Conservation (phyloP, 768 basidiomycete genomes). For the Boletus rex-veris region DNA sequence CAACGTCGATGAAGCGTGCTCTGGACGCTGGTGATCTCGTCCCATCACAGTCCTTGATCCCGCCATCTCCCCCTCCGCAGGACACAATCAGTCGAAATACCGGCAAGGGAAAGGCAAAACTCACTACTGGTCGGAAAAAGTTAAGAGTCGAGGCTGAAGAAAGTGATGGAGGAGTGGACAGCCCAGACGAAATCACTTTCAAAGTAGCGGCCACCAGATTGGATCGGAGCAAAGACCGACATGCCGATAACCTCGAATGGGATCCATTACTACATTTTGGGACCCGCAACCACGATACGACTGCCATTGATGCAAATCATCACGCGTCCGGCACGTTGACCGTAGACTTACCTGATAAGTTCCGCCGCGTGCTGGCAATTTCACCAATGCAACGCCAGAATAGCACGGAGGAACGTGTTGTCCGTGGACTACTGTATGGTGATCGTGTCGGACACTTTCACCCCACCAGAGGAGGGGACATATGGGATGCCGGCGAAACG, state of each 20-base stretch:
- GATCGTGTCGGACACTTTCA: constrained; percentile 54
- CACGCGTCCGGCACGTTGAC: constrained; percentile 41
- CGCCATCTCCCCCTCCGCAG: constrained; percentile 65
- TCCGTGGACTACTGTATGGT: constrained; percentile 60
- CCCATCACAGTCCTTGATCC: constrained; percentile 39
- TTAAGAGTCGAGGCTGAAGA: constrained; percentile 38
- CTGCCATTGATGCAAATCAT: constrained; percentile 26
- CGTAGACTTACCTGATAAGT: constrained; percentile 61
- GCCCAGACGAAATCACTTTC: constrained; percentile 14
- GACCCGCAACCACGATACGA: constrained; percentile 24
- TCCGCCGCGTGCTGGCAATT: constrained; percentile 63
- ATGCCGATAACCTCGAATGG: constrained; percentile 22
- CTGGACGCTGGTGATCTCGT: constrained; percentile 32
- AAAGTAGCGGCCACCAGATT: constrained; percentile 20
- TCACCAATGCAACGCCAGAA: constrained; percentile 42
- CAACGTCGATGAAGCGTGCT: constrained; percentile 43
- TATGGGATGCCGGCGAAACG: constrained; percentile 74
- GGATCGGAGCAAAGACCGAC: constrained; percentile 12
- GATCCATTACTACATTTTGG: constrained; percentile 29
- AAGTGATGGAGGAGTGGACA: constrained; percentile 24
- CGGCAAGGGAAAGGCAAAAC: constrained; percentile 41
- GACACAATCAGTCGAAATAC: constrained; percentile 27
- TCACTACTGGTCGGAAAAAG: constrained; percentile 46
- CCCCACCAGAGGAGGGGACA: constrained; percentile 60
- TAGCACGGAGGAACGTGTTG: constrained; percentile 49